Evolutionary conservation across 208 protist species (phyloP).

Genomic region (Trypanosoma avium): DNA sequence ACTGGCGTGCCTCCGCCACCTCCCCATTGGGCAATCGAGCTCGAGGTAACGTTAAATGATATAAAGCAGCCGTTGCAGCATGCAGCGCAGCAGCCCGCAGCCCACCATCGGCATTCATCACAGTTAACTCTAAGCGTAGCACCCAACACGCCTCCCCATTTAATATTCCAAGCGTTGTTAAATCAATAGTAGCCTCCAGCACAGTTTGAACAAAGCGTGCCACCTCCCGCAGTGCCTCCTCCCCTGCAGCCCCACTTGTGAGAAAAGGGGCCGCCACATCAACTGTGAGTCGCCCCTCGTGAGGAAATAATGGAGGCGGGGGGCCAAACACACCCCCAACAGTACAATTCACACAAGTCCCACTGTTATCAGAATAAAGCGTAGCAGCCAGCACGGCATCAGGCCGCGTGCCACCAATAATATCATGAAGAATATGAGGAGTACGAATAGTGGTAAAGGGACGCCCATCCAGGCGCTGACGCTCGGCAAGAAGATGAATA

Average conservation of each 20-base stretch:
- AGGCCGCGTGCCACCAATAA: neutral
- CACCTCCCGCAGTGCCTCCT: constrained; percentile 63
- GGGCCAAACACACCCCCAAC: constrained; percentile 80
- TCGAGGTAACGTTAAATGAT: constrained; percentile 53
- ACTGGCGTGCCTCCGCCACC: constrained; percentile 39
- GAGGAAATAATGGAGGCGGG: constrained; percentile 41
- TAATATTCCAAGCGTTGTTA: constrained; percentile 54
- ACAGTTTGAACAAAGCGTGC: constrained; percentile 66
- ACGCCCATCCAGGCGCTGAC: constrained; percentile 60
- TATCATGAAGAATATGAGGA: constrained; percentile 58
- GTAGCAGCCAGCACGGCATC: constrained; percentile 54
- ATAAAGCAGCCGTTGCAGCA: constrained; percentile 64
- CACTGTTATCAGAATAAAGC: constrained; percentile 73
- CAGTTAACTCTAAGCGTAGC: constrained; percentile 57
- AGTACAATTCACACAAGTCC: constrained; percentile 52
- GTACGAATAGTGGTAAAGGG: constrained; percentile 39
- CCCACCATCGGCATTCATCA: constrained; percentile 77
- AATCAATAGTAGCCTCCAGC: constrained; percentile 57
- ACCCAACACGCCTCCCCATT: constrained; percentile 84
- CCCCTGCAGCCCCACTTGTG: too few relatives aligned
- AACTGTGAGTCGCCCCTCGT: constrained; percentile 71
- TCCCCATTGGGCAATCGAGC: constrained; percentile 73
- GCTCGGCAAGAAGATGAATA: constrained; percentile 34
- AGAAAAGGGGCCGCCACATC: constrained; percentile 70
- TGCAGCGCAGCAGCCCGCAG: constrained; percentile 65